Conservation (phyloP, 2,329 filamentous ascomycete genomes). For the Lasiodiplodia theobromae region DNA sequence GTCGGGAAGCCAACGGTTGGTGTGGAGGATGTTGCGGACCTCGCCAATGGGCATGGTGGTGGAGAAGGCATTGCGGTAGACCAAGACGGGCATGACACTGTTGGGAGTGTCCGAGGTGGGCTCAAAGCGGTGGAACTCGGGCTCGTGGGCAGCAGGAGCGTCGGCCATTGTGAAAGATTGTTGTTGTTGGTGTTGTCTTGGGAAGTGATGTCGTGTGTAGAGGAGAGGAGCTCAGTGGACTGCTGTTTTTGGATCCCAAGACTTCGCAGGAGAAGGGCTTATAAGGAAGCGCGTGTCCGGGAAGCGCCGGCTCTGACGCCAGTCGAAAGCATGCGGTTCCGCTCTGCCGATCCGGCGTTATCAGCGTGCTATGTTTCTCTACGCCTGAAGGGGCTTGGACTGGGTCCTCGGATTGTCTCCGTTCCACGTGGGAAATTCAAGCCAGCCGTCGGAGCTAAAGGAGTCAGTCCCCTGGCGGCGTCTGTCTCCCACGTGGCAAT, state of each 20-base stretch:
- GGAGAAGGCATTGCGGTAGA: constrained; percentile 17
- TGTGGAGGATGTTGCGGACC: constrained; percentile 4
- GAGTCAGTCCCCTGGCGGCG: neutral
- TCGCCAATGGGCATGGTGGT: constrained; percentile 4
- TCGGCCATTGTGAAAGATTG: neutral
- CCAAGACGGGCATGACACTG: constrained; percentile 16
- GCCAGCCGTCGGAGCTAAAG: neutral
- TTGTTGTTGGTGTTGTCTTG: no score
- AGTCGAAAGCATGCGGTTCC: constrained; percentile 8
- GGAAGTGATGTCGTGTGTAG: neutral
- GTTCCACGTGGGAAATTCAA: constrained; percentile 11
- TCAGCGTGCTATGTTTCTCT: constrained; percentile 17
- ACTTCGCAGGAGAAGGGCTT: neutral
- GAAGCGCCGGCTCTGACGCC: constrained; percentile 15
- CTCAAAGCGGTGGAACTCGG: constrained; percentile 15
- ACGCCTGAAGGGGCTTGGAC: constrained; percentile 9
- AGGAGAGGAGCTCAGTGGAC: neutral
- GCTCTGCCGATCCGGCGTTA: constrained; percentile 20
- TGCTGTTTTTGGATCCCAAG: neutral
- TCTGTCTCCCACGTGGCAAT: constrained; percentile 17
- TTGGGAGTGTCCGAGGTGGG: constrained; percentile 13
- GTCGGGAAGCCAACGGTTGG: neutral
- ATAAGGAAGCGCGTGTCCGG: constrained; percentile 6
- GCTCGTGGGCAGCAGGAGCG: neutral
- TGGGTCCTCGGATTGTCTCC: constrained; percentile 2